Evolutionary conservation across 2,329 filamentous ascomycete species (phyloP), one percentile per base, ranked within the genome.

Genomic region (Esteya vermicola): DNA sequence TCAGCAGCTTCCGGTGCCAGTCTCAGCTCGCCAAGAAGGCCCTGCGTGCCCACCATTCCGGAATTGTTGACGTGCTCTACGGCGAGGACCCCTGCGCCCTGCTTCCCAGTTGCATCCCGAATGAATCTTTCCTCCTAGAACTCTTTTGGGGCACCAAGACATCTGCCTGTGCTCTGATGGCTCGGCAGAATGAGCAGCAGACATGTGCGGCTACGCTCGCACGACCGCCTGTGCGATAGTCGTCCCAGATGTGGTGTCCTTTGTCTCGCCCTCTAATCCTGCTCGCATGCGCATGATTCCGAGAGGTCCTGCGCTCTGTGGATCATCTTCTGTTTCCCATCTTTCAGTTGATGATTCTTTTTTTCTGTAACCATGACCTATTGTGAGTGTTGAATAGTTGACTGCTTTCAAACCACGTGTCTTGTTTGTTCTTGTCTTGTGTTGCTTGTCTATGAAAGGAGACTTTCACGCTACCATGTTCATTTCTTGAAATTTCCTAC

Each of bases 1-100:
- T 75, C 46, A 68, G 67, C 1, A 72, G 68, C 41, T 75, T 69
- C 1, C 70, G 65, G 52, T 39, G 30, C 28, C 71, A 75, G 58
- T 60, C 69, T 0, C 62, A 71, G 54, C 60, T 64, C 38, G 68
- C 63, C 3, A 52, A 54, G 27, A 53, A 56, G 50, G 50, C 55
- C 1, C 36, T 57, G 12, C 38, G 26, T 14, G 8, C 14, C 12
- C 13, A 4, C 45, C 49, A 47, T 14, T 34, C 33, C 8, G 33
- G 45, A 14, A 16, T 31, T 22, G 43, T 51, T 25, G 37, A 44
- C 27, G 49, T 48, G 16, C 46, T 43, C 43, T 52, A 44, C 30
- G 42, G 45, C 21, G 37, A 39, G 27, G 37, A 39, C 31, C 37
- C 37, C 12, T 39, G 37, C 22, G 21, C 30, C n/a, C 28, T 21